Evolutionary conservation across 2,329 filamentous ascomycete genomes (phyloP), one percentile per base, ranked within the genome.

Genomic region (Blastomyces gilchristii): DNA sequence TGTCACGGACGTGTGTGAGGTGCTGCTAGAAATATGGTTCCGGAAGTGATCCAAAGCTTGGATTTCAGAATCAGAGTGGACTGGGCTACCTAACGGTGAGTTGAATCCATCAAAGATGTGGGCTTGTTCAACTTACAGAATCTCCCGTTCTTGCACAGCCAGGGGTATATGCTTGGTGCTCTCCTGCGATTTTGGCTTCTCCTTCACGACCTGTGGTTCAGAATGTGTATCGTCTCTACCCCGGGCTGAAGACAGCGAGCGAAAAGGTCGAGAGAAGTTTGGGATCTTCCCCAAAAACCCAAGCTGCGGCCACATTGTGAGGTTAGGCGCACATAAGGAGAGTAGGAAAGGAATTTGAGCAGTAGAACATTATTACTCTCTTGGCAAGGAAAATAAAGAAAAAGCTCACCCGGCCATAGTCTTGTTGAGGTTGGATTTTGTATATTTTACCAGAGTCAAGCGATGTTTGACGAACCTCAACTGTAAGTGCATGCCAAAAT

Each of bases 181-280:
- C 43, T 41, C 22, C 12, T 28, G 31, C 6, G 6, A 43, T 8
- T 28, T 43, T n/a, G 34, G 22, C 37, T 43, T 16, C 37, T 43
- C 25, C 8, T 37, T 9, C 6, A 12, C 14, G 34, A 11, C 25
- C 18, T 43, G 22, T 0, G 54, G 6, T 7, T 2, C 12, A 22
- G 34, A 12, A 2, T 3, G 16, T 43, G 41, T 14, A 47, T 59
- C 8, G 4, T 34, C 58, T 28, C n/a, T 50, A 6, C 14, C 8
- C 31, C 14, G 25, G 25, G 9, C 58, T 8, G 41, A 47, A 7
- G 28, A 18, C 8, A 18, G 43, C 25, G 58, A 11, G 41, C 31
- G 28, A 16, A 59, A 31, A 49, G 58, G 58, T 11, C 58, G 28
- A n/a, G 58, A 59, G 49, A 59, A 49, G 43, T 49, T 58, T 22